These are phyloP conservation scores for Passalora sequoiae DNA, from an alignment of 2,329 filamentous ascomycete genomes.

Conservation along the genomic window DNA sequence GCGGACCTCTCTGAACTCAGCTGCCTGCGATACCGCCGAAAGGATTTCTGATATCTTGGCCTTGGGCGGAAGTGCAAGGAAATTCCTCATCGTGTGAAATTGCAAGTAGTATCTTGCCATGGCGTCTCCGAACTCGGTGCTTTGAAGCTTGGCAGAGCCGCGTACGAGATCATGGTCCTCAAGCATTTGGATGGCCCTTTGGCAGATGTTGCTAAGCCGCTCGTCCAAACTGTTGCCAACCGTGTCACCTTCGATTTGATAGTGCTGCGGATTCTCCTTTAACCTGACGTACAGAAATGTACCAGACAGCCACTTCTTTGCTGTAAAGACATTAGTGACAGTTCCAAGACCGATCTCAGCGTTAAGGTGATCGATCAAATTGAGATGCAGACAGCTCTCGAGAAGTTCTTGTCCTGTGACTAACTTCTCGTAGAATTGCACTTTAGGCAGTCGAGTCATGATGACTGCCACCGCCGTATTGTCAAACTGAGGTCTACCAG, in stretches of 20 bases:
- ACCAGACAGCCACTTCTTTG: constrained; percentile 67
- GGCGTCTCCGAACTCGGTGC: constrained; percentile 68
- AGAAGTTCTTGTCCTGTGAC: constrained; percentile 66
- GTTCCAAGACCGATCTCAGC: constrained; percentile 76
- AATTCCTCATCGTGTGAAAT: constrained; percentile 70
- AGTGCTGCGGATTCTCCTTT: constrained; percentile 64
- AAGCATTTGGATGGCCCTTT: constrained; percentile 61
- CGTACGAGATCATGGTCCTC: constrained; percentile 56
- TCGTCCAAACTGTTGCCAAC: constrained; percentile 53
- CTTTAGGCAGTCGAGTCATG: constrained; percentile 64
- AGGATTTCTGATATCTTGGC: constrained; percentile 64
- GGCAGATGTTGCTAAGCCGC: constrained; percentile 64
- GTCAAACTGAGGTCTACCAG: constrained; percentile 79
- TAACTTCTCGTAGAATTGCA: constrained; percentile 64
- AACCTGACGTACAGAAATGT: constrained; percentile 76
- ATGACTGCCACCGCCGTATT: constrained; percentile 71
- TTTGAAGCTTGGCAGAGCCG: constrained; percentile 46
- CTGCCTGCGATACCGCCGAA: constrained; percentile 59
- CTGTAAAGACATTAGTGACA: constrained; percentile 58
- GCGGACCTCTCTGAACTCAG: constrained; percentile 67
- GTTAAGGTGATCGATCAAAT: constrained; percentile 78
- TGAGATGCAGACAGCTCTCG: constrained; percentile 65
- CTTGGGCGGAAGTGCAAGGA: constrained; percentile 58
- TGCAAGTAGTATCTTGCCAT: constrained; percentile 81
- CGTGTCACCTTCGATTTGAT: constrained; percentile 56